phyloP scores from a whole-genome alignment of 179 eudicot genomes.

The Carnegiea gigantea region DNA sequence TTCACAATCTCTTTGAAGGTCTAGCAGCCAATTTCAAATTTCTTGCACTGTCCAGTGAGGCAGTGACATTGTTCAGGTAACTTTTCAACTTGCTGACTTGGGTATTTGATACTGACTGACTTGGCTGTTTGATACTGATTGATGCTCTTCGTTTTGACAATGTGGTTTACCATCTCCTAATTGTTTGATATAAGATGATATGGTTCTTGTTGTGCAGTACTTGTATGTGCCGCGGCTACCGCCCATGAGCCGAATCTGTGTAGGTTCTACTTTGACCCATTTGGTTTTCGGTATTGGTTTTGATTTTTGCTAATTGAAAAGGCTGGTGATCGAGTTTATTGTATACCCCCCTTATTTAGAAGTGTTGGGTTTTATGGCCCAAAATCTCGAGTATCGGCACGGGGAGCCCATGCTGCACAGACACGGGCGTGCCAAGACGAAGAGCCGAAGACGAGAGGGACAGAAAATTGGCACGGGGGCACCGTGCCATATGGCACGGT shows the following conservation, averaged over 20 bases:
- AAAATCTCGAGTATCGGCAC: no score
- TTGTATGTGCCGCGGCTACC: neutral
- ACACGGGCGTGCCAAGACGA: no score
- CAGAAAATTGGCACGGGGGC: no score
- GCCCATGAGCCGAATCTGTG: conserved; percentile 16
- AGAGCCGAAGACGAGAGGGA: no score
- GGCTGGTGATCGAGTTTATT: conserved; percentile 24
- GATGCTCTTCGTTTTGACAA: neutral
- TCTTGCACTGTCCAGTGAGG: conserved; percentile 13
- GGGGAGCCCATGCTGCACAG: no score
- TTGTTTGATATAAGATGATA: neutral
- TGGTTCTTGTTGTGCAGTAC: conserved; percentile 4
- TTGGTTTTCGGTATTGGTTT: conserved; percentile 25
- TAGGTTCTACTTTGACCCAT: neutral
- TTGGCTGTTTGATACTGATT: neutral
- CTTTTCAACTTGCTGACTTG: neutral
- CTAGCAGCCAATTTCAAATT: conserved; percentile 14
- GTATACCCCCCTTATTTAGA: conserved; percentile 18
- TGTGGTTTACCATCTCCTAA: neutral
- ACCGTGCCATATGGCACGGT: no score
- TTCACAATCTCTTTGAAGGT: conserved; percentile 19
- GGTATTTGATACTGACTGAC: neutral
- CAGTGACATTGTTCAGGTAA: conserved; percentile 27
- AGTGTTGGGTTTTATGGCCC: no score
- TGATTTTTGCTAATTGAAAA: conserved; percentile 23